These are phyloP conservation scores for Lachnellula occidentalis DNA, from an alignment of 2,329 filamentous ascomycete genomes.

Conservation along the genomic window DNA sequence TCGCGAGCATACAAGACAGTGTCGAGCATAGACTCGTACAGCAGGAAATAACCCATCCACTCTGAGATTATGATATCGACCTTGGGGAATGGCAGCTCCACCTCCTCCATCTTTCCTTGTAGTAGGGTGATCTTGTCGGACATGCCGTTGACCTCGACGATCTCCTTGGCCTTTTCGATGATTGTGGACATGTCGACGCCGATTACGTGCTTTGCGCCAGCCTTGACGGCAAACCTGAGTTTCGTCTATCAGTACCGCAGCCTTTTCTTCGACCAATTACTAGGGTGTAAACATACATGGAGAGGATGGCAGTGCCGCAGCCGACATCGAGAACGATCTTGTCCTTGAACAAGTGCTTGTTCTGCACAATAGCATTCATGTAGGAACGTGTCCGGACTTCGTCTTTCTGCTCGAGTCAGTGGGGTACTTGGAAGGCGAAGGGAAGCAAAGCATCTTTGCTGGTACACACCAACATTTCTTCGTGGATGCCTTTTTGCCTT, in stretches of 20 bases:
- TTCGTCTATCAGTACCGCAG: background rate
- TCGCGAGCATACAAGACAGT: slow-evolving; percentile 96
- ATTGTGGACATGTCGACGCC: slow-evolving; percentile 99
- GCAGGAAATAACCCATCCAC: slow-evolving; percentile 99
- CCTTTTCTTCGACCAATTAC: slow-evolving; percentile 2
- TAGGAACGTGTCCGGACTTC: slow-evolving; percentile 95
- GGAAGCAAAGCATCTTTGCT: slow-evolving; percentile 14
- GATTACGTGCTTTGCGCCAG: slow-evolving; percentile 96
- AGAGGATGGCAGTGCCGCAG: slow-evolving; percentile 95
- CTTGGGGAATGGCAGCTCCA: slow-evolving; percentile 84
- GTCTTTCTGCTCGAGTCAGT: slow-evolving; percentile 66
- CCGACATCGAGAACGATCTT: slow-evolving; percentile 95
- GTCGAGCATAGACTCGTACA: slow-evolving; percentile 99
- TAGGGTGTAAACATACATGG: slow-evolving; percentile 65
- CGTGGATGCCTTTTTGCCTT: slow-evolving; percentile 69
- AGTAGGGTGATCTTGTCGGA: slow-evolving; percentile 93
- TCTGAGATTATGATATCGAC: slow-evolving; percentile 99
- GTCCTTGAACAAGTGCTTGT: slow-evolving; percentile 88
- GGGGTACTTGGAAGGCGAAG: slow-evolving; percentile 9
- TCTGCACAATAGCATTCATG: slow-evolving; percentile 96
- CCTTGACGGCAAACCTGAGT: slow-evolving; percentile 87
- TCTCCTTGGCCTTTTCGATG: slow-evolving; percentile 96
- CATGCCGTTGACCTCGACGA: slow-evolving; percentile 88
- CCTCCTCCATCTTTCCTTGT: slow-evolving; percentile 99
- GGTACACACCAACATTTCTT: slow-evolving; percentile 88